phyloP scores from a whole-genome alignment of 164 flowering plant genomes.

The Hamamelis virginiana region DNA sequence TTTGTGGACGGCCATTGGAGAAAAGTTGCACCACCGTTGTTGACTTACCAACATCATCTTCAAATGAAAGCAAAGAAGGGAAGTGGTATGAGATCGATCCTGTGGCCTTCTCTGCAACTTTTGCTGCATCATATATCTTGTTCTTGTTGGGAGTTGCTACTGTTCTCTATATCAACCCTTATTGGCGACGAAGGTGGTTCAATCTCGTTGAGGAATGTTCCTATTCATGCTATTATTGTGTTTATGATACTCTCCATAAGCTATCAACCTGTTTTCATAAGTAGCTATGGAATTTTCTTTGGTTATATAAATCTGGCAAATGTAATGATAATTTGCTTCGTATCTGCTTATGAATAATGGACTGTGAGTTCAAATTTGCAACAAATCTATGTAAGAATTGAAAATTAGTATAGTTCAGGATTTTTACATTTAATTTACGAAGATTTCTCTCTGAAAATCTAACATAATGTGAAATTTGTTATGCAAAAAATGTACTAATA shows the following conservation, averaged over 20 bases:
- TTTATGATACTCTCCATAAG: neutral
- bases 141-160: neutral
- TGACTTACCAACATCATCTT: too few relatives aligned
- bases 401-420: too few relatives aligned
- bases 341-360: too few relatives aligned
- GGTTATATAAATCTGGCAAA: too few relatives aligned
- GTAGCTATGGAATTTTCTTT: too few relatives aligned
- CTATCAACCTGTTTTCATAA: neutral
- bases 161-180: neutral
- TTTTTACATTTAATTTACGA: too few relatives aligned
- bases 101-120: neutral
- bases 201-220: neutral
- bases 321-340: too few relatives aligned
- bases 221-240: neutral
- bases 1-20: neutral
- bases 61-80: neutral
- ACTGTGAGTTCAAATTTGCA: too few relatives aligned
- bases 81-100: conserved; percentile 2
- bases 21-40: neutral
- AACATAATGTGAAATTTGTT: too few relatives aligned
- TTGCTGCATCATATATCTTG: neutral
- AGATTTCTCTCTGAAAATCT: too few relatives aligned
- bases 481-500: too few relatives aligned
- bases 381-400: too few relatives aligned
- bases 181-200: conserved; percentile 8